Evolutionary conservation across 2,329 filamentous ascomycete species (phyloP).

Genomic region (Ploettnerulaceae sp.): DNA sequence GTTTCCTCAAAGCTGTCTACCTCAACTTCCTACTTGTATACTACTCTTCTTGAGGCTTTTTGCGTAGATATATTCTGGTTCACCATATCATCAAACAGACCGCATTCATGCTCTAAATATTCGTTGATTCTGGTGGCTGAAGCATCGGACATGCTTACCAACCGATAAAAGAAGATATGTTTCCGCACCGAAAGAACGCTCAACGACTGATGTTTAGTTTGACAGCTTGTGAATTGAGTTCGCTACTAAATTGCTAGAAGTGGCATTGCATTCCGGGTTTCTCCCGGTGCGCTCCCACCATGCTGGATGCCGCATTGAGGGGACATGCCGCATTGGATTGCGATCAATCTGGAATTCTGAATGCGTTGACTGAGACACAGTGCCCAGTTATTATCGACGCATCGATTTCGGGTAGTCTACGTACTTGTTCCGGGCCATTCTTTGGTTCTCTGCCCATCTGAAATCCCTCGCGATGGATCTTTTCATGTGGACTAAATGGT

Average conservation of each 20-base stretch:
- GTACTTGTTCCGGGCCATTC: constrained; percentile 48
- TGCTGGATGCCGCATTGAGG: constrained; percentile 32
- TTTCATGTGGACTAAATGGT: constrained; percentile 40
- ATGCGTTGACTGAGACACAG: constrained; percentile 37
- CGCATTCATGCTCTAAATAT: constrained; percentile 43
- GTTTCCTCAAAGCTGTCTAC: constrained; percentile 19
- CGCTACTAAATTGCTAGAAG: constrained; percentile 34
- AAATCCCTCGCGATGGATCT: constrained; percentile 42
- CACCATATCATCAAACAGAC: constrained; percentile 27
- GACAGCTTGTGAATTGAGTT: constrained; percentile 33
- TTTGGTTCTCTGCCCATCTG: constrained; percentile 56
- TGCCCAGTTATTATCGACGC: constrained; percentile 34
- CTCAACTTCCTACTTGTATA: constrained; percentile 22
- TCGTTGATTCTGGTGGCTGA: constrained; percentile 60
- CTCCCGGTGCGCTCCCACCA: constrained; percentile 33
- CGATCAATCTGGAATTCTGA: constrained; percentile 33
- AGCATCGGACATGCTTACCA: constrained; percentile 37
- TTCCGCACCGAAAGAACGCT: constrained; percentile 34
- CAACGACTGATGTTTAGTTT: constrained; percentile 27
- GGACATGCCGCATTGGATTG: constrained; percentile 28
- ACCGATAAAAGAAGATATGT: constrained; percentile 30
- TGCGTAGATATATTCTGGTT: constrained; percentile 36
- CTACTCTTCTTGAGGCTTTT: constrained; percentile 26
- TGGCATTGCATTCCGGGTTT: constrained; percentile 37
- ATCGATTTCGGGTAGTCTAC: constrained; percentile 31